Evolutionary conservation across 1,284 basidiomycete genomes (phyloP), one percentile per base, ranked within the genome.

Genomic region (Schizophyllum amplum): DNA sequence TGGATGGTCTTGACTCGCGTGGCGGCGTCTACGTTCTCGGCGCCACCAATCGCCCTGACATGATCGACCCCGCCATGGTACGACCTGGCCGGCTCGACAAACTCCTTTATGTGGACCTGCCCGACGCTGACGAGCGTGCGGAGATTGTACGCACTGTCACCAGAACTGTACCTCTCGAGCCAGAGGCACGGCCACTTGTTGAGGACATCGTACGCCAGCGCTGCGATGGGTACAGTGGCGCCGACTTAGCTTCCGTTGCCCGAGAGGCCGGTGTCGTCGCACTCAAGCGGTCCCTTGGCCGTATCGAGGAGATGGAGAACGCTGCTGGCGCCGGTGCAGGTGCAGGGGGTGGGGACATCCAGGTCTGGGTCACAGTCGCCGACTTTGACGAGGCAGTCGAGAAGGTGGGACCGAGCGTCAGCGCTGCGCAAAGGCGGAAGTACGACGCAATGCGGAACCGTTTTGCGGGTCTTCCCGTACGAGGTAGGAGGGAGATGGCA

Each of bases 21-120:
- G 94, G 92, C 68, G 83, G 85, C 53, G 95, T 98, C 55, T 98
- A 96, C 67, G 94, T 98, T 24, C 94, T 98, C 62, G 96, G 90
- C 0, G 96, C 96, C 1, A 99, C 96, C 4, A 98, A 99, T 72
- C 80, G 96, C n/a, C 96, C 96, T 0, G 96, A 98, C 74, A 98
- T 98, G 86, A 94, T 98, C 62, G 96, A 98, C 68, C 96, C 96
- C 0, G 96, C 96, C 4, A 98, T 98, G 95, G 93, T 94, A 57
- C 88, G 95, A 17, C 96, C 96, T 0, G 96, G 96, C 0, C 84
- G 96, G 1, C 81, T 99, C 13, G 96, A 99, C 76, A 98, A 98
- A 71, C 80, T 98, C 5, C 81, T 99, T 24, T 99, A 98, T 67
- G 95, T 99, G 63, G 96, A 98, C 69, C 77, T 98, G 1, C 96